Evolutionary conservation across 2,329 filamentous ascomycete species (phyloP).

Genomic region (Trichothecium sympodiale): DNA sequence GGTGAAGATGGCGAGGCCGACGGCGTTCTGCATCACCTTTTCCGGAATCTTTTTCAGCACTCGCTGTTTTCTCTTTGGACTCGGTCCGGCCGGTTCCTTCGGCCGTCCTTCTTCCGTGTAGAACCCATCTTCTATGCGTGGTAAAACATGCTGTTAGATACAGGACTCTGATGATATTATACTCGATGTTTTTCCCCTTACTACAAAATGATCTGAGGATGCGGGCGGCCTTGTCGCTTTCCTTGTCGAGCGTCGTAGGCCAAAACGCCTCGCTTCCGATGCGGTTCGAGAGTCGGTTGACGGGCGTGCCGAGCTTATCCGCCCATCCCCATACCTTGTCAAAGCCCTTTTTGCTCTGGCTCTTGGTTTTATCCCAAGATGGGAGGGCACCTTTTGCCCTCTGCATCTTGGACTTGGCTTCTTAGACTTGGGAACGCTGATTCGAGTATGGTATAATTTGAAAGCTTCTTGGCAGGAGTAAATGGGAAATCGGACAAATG

Average conservation of each 20-base stretch:
- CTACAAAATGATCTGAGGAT: slow-evolving; percentile 80
- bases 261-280: slow-evolving; percentile 74
- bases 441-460: no score
- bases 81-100: slow-evolving; percentile 16
- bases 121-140: slow-evolving; percentile 37
- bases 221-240: slow-evolving; percentile 78
- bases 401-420: slow-evolving; percentile 20
- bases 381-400: slow-evolving; percentile 21
- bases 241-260: slow-evolving; percentile 75
- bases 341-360: slow-evolving; percentile 52
- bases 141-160: slow-evolving; percentile 5
- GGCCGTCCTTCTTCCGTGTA: slow-evolving; percentile 25
- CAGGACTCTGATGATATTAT: no score
- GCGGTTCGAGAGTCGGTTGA: slow-evolving; percentile 72
- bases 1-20: slow-evolving; percentile 61
- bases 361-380: slow-evolving; percentile 44
- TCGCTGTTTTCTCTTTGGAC: slow-evolving; percentile 24
- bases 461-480: no score
- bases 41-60: slow-evolving; percentile 42
- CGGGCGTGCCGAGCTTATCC: slow-evolving; percentile 51
- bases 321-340: slow-evolving; percentile 55
- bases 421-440: no score
- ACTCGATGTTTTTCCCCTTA: no score
- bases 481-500: no score
- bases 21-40: slow-evolving; percentile 51